Evolutionary conservation across 805 yeast species (phyloP), one percentile per base, ranked within the genome.

Genomic region (Sugiyamaella floridensis): DNA sequence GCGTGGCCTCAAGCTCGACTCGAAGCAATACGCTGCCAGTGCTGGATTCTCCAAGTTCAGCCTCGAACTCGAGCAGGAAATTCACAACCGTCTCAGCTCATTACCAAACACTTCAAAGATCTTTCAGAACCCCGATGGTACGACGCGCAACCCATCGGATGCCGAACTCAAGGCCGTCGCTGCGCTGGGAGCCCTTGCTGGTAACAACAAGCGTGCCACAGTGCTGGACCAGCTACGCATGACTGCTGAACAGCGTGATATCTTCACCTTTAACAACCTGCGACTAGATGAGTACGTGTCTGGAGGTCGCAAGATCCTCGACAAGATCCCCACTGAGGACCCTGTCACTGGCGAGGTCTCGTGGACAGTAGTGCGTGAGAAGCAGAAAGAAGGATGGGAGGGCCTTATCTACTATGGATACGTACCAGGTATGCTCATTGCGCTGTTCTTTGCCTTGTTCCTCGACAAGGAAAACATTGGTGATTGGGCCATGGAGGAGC

Each of bases 361-460:
- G 63, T 87, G 93, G 95, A 78, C 81, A 61, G 71, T 86, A 52
- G 81, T 88, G 45, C 77, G 93, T 57, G 89, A 81, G 65, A 79
- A 83, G 50, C 81, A 78, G 62, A 82, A 81, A 64, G 95, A 87
- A 71, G 95, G 95, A 47, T 87, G 95, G 95, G 95, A 88, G 66
- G 74, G 75, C 58, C 75, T 86, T 51, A 81, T 83, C 62, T 86
- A 83, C 71, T 83, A 78, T 68, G 72, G 83, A 51, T 85, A 84
- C 59, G 77, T 87, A 54, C 96, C 96, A 16, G 81, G 82, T 22
- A 73, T 85, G 64, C 71, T 80, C 47, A 72, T 81, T 58, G 70
- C 85, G 45, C 73, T 81, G 50, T 80, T 75, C 40, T 69, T 77
- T 16, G 69, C 77, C 54, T 60, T 77, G 46, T 81, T 79, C 70